Percentiles rank a stretch among this genome's conserved stretches.
Conservation (phyloP, 148 eudicot species). For the Talinum fruticosum region DNA sequence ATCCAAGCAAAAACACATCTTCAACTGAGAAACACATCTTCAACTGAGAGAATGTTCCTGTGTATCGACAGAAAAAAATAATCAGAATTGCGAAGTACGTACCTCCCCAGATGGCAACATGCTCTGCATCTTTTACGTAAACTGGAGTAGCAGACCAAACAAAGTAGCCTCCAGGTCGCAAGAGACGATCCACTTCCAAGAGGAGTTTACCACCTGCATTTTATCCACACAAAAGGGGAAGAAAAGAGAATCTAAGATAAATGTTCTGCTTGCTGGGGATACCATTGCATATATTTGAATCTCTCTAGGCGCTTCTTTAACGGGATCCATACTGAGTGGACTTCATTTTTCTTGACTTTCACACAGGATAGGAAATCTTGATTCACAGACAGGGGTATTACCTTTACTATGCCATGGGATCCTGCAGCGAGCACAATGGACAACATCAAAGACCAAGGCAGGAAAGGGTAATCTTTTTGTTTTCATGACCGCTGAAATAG, state of each 20-base stretch:
- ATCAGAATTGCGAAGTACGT: background rate
- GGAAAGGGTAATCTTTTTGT: constrained; percentile 66
- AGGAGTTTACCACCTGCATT: constrained; percentile 67
- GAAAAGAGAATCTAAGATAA: background rate
- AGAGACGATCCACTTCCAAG: constrained; percentile 63
- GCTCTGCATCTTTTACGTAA: constrained; percentile 46
- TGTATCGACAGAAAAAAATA: background rate
- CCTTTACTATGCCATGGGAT: constrained; percentile 85
- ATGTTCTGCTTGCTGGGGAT: background rate
- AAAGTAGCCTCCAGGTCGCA: constrained; percentile 79
- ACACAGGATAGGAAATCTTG: background rate
- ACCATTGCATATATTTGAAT: background rate
- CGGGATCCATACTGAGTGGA: background rate
- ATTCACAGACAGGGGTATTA: constrained; percentile 6
- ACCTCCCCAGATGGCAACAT: constrained; percentile 70
- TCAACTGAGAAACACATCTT: too few relatives aligned
- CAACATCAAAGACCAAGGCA: constrained; percentile 56
- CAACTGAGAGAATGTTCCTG: too few relatives aligned
- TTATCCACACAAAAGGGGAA: background rate
- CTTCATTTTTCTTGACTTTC: background rate
- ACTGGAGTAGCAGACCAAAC: constrained; percentile 90
- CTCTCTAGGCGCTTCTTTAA: background rate
- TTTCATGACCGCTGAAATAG: constrained; percentile 75
- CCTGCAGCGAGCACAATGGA: constrained; percentile 81
- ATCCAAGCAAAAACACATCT: background rate